phyloP scores from a whole-genome alignment of 257 asterid genomes.

The Solanum habrochaites region DNA sequence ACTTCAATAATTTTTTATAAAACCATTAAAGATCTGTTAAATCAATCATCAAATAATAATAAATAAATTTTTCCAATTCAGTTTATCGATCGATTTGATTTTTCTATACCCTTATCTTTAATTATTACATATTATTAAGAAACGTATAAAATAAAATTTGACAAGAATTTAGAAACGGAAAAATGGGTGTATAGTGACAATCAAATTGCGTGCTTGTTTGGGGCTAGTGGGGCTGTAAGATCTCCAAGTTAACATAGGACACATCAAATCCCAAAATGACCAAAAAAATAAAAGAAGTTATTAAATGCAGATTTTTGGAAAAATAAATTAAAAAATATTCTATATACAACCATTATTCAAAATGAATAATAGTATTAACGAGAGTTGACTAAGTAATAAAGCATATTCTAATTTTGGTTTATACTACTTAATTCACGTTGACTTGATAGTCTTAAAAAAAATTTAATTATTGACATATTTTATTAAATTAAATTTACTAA shows the following conservation, averaged over 20 bases:
- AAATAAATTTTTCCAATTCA: accelerated
- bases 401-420: neutral
- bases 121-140: too few relatives aligned
- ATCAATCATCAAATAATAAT: too few relatives aligned
- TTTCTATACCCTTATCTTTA: too few relatives aligned
- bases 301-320: neutral
- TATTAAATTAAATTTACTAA: too few relatives aligned
- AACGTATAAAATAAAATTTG: neutral
- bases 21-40: too few relatives aligned
- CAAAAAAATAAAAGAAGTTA: neutral
- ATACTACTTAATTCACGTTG: neutral
- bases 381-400: neutral
- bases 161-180: neutral
- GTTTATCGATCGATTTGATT: too few relatives aligned
- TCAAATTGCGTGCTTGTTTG: neutral
- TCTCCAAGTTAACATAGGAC: neutral
- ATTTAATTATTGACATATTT: too few relatives aligned
- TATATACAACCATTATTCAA: neutral
- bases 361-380: neutral
- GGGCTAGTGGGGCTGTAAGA: neutral
- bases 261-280: neutral
- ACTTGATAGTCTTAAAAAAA: neutral
- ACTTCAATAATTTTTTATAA: too few relatives aligned
- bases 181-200: neutral
- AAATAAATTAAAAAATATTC: neutral